Evolutionary conservation across 2,329 filamentous ascomycete genomes (phyloP).

Genomic region (Pestalotiopsis sp.): DNA sequence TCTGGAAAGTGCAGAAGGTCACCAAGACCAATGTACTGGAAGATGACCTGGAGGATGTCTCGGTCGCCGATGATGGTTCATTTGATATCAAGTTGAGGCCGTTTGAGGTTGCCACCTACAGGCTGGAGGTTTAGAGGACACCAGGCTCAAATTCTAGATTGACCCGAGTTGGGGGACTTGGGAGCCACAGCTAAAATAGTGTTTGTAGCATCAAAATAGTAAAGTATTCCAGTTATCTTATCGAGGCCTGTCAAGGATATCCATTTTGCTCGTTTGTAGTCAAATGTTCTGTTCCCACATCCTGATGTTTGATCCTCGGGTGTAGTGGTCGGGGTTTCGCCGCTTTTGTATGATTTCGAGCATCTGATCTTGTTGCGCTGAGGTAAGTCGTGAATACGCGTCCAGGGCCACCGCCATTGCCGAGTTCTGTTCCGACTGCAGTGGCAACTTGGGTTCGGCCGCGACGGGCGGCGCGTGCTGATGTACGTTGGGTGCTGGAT

Average conservation of each 20-base stretch:
- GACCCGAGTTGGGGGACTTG: not conserved
- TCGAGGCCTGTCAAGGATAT: no score
- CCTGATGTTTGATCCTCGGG: no score
- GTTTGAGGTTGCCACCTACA: conserved; percentile 85
- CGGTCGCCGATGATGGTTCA: conserved; percentile 47
- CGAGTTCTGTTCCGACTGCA: not conserved
- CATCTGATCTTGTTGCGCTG: conserved; percentile 6
- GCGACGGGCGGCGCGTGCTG: not conserved
- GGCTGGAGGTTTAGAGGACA: conserved; percentile 51
- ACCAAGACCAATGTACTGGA: conserved; percentile 87
- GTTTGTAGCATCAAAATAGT: not conserved
- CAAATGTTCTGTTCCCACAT: no score
- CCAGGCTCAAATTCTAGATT: not conserved
- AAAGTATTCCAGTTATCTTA: not conserved
- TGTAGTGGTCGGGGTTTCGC: not conserved
- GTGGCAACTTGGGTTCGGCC: not conserved
- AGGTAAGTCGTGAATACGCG: not conserved
- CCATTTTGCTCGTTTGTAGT: no score
- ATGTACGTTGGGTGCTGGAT: not conserved
- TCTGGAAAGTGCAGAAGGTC: conserved; percentile 73
- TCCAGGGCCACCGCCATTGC: not conserved
- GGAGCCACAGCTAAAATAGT: not conserved
- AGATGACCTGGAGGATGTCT: conserved; percentile 75
- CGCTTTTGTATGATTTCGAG: not conserved
- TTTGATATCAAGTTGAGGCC: conserved; percentile 70